Conservation (phyloP, 2,329 filamentous ascomycete species). For the Colletotrichum melonis region DNA sequence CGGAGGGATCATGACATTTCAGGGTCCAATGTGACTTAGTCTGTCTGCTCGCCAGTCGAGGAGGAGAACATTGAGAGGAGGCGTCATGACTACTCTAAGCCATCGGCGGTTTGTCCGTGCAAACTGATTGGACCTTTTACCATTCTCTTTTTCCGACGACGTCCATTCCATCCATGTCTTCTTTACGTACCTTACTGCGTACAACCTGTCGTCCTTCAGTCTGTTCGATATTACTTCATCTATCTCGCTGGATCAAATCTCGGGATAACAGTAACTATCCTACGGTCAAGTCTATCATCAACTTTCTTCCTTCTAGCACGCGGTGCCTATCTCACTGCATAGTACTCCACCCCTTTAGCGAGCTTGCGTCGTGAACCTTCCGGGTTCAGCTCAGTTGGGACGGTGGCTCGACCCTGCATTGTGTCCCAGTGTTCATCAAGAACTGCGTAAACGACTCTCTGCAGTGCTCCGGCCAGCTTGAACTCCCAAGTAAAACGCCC, state of each 20-base stretch:
- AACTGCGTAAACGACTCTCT: constrained; percentile 7
- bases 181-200: background rate
- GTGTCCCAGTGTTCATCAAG: background rate
- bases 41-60: background rate
- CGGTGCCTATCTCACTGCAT: background rate
- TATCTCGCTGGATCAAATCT: background rate
- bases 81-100: constrained; percentile 7
- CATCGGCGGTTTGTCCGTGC: background rate
- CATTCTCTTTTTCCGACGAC: background rate
- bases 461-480: background rate
- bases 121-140: background rate
- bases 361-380: constrained; percentile 19
- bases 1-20: constrained; percentile 16
- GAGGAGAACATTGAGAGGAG: background rate
- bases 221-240: background rate
- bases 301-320: background rate
- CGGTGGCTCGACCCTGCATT: constrained; percentile 16
- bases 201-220: background rate
- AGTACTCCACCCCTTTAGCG: constrained; percentile 4
- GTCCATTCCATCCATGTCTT: background rate
- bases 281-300: background rate
- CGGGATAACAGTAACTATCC: background rate
- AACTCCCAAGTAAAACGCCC: background rate
- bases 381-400: constrained; percentile 20
- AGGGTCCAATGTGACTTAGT: constrained; percentile 23